Base-by-base conservation (phyloP, 2,329 filamentous ascomycete species). In the Paecilomyces sp. region DNA sequence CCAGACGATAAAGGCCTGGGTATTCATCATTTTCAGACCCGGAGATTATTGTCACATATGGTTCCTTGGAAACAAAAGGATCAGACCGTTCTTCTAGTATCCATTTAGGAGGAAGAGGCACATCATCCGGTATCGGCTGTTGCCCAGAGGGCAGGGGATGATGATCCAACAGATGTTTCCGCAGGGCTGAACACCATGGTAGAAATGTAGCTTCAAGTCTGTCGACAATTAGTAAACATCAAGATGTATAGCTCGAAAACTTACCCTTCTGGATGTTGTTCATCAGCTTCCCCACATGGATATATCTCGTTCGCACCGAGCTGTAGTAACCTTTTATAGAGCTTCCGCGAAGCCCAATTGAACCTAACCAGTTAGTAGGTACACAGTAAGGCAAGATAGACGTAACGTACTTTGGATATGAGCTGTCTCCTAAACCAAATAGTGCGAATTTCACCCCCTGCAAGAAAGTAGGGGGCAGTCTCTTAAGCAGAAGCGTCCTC, bases 381-480 rank as follows among this genome's bases (percentile, higher is more conserved):
- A 18, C 53, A 13, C 15, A 56, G 15, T 15, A 24, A 13, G n/a
- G 25, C n/a, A 24, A 31, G 25, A 22, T 33, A 47, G 8, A 5
- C 2, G 22, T 11, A n/a, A 71, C 83, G 64, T 79, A 94, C 88
- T 95, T 93, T 59, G 89, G 83, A 80, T 99, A 99, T 1, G 92
- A 96, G 69, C 90, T 96, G 74, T 99, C 94, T 0, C 94, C 94
- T 0, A 97, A 82, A 0, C 94, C 94, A 79, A 97, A 96, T 0
- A 88, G 89, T 2, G 90, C 88, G 75, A 96, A 97, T 1, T 79
- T 82, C 62, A 96, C 78, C 34, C 83, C 81, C 41, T 79, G 71
- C 47, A 99, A 79, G 67, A 88, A 92, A 15, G 83, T 85, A 2
- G 86, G 81, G 12, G 88, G 85, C 30, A 99, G 82, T 66, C 86